A percentile compares a stretch with the other conserved stretches of the same genome.
phyloP scores from a whole-genome alignment of 1,284 basidiomycete genomes.

The Trichosporon inkin region DNA sequence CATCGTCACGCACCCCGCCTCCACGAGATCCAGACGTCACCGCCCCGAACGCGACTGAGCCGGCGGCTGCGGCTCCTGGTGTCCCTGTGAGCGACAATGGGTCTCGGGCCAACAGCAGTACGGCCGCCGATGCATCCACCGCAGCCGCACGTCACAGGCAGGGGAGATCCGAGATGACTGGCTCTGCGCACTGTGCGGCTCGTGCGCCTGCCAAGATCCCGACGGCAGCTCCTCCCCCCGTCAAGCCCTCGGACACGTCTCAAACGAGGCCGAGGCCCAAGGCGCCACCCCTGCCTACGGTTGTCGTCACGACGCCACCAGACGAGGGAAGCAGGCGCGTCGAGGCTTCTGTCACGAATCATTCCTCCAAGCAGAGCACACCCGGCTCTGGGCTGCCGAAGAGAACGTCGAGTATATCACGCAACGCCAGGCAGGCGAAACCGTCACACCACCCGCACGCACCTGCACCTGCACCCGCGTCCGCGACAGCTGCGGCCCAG shows the following conservation, averaged over 20 bases:
- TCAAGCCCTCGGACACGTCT: slow-evolving; percentile 1
- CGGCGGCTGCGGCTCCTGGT: neutral
- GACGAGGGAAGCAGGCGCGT: slow-evolving; percentile 4
- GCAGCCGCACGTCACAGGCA: neutral
- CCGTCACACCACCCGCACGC: neutral
- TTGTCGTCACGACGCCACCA: slow-evolving; percentile 4
- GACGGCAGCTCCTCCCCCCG: neutral
- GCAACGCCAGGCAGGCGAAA: neutral
- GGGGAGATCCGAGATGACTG: neutral
- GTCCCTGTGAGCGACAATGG: neutral
- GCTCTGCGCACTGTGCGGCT: neutral
- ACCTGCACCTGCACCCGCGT: neutral
- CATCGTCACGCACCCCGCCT: neutral
- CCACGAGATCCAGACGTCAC: neutral
- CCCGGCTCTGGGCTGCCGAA: neutral
- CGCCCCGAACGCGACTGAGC: neutral
- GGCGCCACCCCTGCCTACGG: slow-evolving; percentile 1
- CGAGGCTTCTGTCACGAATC: neutral
- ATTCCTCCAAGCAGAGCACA: neutral
- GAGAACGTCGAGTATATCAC: neutral
- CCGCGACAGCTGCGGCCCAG: neutral
- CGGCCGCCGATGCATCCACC: neutral
- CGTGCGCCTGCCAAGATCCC: neutral
- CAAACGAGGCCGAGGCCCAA: neutral
- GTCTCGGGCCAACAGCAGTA: neutral